Evolutionary conservation across 371 early-diverging fungal genomes (phyloP), one percentile per base, ranked within the genome.

Genomic region (Blakeslea trispora): DNA sequence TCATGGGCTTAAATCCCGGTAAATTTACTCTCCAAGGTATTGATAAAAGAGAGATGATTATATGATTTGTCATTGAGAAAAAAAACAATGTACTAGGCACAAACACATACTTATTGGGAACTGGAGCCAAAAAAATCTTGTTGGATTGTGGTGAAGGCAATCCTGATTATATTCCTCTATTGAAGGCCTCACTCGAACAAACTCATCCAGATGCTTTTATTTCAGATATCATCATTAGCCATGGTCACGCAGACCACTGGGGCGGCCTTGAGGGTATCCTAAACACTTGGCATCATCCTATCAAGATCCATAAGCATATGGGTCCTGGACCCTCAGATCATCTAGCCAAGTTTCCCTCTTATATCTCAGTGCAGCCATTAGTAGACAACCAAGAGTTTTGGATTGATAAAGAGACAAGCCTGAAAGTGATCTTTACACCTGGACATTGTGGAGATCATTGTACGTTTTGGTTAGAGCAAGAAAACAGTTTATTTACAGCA

Each of bases 101-200:
- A 41, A 96, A 96, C 63, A 92, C 92, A 0, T 96, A 94, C 61
- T 41, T 96, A n/a, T 73, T 94, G 22, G 96, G 96, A 11, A 71
- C 77, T 7, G 94, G 94, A 0, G 44, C 73, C 14, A 59, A 67
- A 28, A 86, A 92, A 24, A 57, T 91, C 1, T 76, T 96, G 6
- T 69, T 96, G 1, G 95, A 96, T 54, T 84, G 90, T 6, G 96
- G 94, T 21, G 85, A 90, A 50, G 95, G 95, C 19, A 68, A 81
- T 13, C 74, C 87, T 0, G 89, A 78, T 18, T 96, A 91, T 66
- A 50, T 81, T 1, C 57, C 71, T 0, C 63, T 81, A 0, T 70
- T 94, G 3, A 63, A 72, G 42, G 57, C 63, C 0, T 73, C 85
- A 2, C 66, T 94, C 1, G 58, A 64, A 15, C 61, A 54, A 6